Evolutionary conservation across 2,329 filamentous ascomycete species (phyloP), one percentile per base, ranked within the genome.

Genomic region (Berkeleyomyces basicola): DNA sequence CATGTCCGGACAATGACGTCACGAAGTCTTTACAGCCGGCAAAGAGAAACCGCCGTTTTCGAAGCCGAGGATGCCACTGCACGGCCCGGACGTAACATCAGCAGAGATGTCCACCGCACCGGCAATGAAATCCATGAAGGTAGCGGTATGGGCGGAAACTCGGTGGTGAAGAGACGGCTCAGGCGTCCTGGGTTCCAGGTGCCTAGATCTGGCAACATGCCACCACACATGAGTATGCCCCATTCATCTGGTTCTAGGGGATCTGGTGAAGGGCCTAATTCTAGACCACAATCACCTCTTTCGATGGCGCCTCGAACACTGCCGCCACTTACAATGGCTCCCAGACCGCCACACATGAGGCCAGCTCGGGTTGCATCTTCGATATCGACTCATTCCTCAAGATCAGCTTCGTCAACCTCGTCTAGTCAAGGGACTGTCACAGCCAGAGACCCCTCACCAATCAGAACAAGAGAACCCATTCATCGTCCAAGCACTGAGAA

Each of bases 91-190:
- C 60, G 57, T 23, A 62, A 53, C 33, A 61, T 61, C 14, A 59
- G 55, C 47, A 58, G 63, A 47, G 58, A 58, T 31, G 40, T 62
- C 10, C 55, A 60, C 7, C 59, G 60, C 14, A 58, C 44, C n/a
- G 71, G 67, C n/a, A 63, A 64, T 31, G 68, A 72, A 55, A 63
- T 73, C 1, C 70, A 72, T 42, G 72, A 72, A 59, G 72, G 72
- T 11, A 70, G 68, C 10, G 70, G 70, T 11, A 66, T 51, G 66
- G 67, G 53, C 63, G 66, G 67, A n/a, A 68, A 68, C 11, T 63
- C 65, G n/a, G 66, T 68, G n/a, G 67, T 69, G 61, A 72, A 72
- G 63, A 69, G 70, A 33, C 68, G 70, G n/a, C 67, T 72, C 1
- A 65, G 70, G 36, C 70, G 71, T 16, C 66, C 70, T 3, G 69